Evolutionary conservation across 169 alveolate species (phyloP).

Genomic region (Plasmodium chabaudi): DNA sequence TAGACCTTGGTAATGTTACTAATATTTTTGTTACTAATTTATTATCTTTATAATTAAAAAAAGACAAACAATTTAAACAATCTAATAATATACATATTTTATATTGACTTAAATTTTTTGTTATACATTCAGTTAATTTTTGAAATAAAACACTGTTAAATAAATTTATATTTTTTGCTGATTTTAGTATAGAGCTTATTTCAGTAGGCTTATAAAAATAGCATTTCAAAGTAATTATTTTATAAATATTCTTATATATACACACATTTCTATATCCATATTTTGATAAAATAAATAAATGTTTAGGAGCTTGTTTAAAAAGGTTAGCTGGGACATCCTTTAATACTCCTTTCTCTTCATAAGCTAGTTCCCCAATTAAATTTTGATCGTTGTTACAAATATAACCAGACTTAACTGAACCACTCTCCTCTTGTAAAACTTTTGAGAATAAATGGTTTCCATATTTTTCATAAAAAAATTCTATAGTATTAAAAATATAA

Average conservation of each 20-base stretch:
- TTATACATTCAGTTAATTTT: constrained; percentile 17
- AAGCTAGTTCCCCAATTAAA: neutral
- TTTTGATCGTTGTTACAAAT: neutral
- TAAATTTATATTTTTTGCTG: constrained; percentile 41
- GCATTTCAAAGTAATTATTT: constrained; percentile 16
- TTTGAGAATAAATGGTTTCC: neutral
- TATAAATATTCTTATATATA: constrained; percentile 26
- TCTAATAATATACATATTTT: constrained; percentile 37
- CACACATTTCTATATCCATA: constrained; percentile 40
- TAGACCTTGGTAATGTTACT: constrained; percentile 44
- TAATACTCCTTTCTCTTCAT: neutral
- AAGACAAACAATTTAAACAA: constrained; percentile 52
- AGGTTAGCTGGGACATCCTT: neutral
- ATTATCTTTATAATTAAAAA: constrained; percentile 40
- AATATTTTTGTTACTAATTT: constrained; percentile 33
- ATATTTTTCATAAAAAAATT: constrained; percentile 29
- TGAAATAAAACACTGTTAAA: constrained; percentile 43
- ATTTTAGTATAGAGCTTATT: constrained; percentile 56
- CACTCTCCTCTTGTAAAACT: neutral
- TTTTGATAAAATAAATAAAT: constrained; percentile 43
- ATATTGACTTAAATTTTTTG: constrained; percentile 60
- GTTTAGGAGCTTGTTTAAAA: constrained; percentile 30
- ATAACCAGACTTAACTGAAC: too few species aligned
- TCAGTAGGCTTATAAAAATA: constrained; percentile 28
- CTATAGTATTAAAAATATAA: constrained; percentile 10